phyloP scores from a whole-genome alignment of 176 grass and related monocot species.

The Zoysia japonica region DNA sequence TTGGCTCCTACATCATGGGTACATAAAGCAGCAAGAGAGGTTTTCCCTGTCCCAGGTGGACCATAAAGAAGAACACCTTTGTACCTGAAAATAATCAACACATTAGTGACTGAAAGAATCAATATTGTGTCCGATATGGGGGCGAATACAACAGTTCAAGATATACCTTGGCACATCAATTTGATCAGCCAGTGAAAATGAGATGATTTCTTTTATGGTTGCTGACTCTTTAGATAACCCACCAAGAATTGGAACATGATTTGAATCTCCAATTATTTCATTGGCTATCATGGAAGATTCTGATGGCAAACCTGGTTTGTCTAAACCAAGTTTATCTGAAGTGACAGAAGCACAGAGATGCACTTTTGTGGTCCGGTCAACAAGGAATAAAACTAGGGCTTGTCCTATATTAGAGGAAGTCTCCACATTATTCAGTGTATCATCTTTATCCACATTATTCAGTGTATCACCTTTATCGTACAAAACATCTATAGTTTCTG shows the following conservation, averaged over 20 bases:
- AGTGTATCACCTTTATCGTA: constrained; percentile 36
- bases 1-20: constrained; percentile 57
- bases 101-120: constrained; percentile 23
- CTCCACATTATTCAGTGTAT: constrained; percentile 21
- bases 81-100: constrained; percentile 59
- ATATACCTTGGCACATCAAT: constrained; percentile 62
- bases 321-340: constrained; percentile 33
- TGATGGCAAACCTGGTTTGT: constrained; percentile 15
- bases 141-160: background rate
- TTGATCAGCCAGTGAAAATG: constrained; percentile 52
- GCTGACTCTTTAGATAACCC: constrained; percentile 75
- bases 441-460: constrained; percentile 31
- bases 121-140: background rate
- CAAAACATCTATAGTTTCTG: constrained; percentile 27
- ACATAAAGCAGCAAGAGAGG: constrained; percentile 78
- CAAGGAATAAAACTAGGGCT: constrained; percentile 35
- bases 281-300: constrained; percentile 14
- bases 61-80: constrained; percentile 92
- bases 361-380: constrained; percentile 61
- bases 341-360: constrained; percentile 52
- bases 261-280: constrained; percentile 31
- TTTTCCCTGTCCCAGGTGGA: constrained; percentile 96
- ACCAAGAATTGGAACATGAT: constrained; percentile 51
- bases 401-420: constrained; percentile 26
- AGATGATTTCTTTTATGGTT: constrained; percentile 69